These are phyloP conservation scores for Rhizophora apiculata DNA, from an alignment of 345 rosid species.

Conservation along the genomic window DNA sequence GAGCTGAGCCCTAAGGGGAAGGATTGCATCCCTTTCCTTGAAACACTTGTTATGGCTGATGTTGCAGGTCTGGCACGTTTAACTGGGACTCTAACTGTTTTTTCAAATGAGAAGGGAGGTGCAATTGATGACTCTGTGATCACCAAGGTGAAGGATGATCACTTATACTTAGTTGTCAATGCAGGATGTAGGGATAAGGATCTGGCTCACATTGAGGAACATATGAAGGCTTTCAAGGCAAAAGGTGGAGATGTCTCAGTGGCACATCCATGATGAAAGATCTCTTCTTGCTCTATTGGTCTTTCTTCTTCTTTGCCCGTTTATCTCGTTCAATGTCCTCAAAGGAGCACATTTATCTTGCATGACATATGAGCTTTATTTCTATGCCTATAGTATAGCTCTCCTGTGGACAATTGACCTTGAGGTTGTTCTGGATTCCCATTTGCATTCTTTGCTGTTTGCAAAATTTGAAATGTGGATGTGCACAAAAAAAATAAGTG, in stretches of 20 bases:
- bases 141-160: slow-evolving; percentile 78
- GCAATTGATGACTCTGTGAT: slow-evolving; percentile 96
- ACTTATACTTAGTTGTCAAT: slow-evolving; percentile 88
- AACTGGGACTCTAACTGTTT: slow-evolving; percentile 84
- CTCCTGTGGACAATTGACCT: neutral
- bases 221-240: slow-evolving; percentile 85
- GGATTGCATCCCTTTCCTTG: slow-evolving; percentile 81
- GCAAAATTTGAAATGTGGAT: neutral
- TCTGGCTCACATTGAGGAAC: slow-evolving; percentile 93
- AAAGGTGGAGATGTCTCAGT: slow-evolving; percentile 93
- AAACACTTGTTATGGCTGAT: slow-evolving; percentile 93
- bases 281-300: slow-evolving; percentile 77
- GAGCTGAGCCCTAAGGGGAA: slow-evolving; percentile 95
- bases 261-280: slow-evolving; percentile 98
- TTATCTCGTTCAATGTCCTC: neutral
- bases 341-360: neutral
- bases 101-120: slow-evolving; percentile 94
- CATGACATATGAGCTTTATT: neutral
- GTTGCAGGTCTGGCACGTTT: slow-evolving; percentile 83
- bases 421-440: neutral
- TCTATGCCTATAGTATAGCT: neutral
- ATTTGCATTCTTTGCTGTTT: neutral
- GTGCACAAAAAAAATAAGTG: too few species aligned
- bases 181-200: slow-evolving; percentile 99
- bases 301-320: too few species aligned